Evolutionary conservation across 108 stramenopile species (phyloP).

Genomic region (Pseudonitzschia delicatissima): DNA sequence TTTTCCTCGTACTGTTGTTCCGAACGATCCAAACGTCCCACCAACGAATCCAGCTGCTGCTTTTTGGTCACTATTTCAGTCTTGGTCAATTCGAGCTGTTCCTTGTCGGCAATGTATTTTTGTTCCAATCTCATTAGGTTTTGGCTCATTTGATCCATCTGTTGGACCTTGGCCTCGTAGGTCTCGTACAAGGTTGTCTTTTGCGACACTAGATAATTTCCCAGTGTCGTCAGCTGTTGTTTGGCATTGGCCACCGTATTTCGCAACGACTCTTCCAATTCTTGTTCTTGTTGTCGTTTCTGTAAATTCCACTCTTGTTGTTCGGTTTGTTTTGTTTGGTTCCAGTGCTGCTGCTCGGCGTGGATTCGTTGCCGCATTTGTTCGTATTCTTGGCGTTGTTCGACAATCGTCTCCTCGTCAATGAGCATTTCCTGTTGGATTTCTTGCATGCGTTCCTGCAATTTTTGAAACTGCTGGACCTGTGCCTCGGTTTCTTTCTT

Average conservation of each 20-base stretch:
- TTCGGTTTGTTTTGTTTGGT: background rate
- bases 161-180: slow-evolving; percentile 19
- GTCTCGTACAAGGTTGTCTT: slow-evolving; percentile 15
- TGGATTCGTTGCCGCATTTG: slow-evolving; percentile 16
- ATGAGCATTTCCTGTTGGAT: slow-evolving; percentile 35
- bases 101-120: slow-evolving; percentile 17
- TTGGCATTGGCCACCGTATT: slow-evolving; percentile 27
- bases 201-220: slow-evolving; percentile 17
- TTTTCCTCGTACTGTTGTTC: slow-evolving; percentile 26
- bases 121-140: slow-evolving; percentile 9
- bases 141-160: slow-evolving; percentile 15
- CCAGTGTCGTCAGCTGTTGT: slow-evolving; percentile 24
- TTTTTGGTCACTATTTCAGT: slow-evolving; percentile 10
- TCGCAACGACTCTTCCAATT: slow-evolving; percentile 28
- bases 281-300: slow-evolving; percentile 25
- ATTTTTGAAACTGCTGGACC: slow-evolving; percentile 10
- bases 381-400: slow-evolving; percentile 28
- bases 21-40: slow-evolving; percentile 27
- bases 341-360: slow-evolving; percentile 19
- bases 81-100: slow-evolving; percentile 26
- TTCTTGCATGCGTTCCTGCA: slow-evolving; percentile 31
- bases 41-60: slow-evolving; percentile 25
- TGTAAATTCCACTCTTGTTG: slow-evolving; percentile 22
- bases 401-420: slow-evolving; percentile 40
- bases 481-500: slow-evolving; percentile 19